Evolutionary conservation across 306 rosid genomes (phyloP), one percentile per base, ranked within the genome.

Genomic region (Prosopis cineraria): DNA sequence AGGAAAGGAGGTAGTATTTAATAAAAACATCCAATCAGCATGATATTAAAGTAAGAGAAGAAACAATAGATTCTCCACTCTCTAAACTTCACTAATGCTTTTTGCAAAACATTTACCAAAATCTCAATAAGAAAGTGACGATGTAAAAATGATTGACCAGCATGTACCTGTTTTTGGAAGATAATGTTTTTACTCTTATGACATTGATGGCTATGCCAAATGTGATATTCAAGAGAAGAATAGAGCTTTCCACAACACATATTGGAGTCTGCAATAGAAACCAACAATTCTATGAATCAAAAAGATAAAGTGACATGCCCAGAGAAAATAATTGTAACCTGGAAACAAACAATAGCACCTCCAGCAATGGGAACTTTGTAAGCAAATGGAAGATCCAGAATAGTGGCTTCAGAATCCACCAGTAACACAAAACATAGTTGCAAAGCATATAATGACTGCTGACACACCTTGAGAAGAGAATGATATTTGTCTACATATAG

Each of bases 351-450:
- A 73, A 68, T 25, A 55, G 74, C 80, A 92, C 97, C 97, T 88
- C 85, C 52, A 83, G 62, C 25, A 88, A 78, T 55, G 89, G 69
- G 80, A 81, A 87, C 37, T 72, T 80, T 8, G 84, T 81, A 47
- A 83, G 64, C 79, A 90, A 72, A 88, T 85, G 84, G 69, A 89
- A 69, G 70, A 80, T 68, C 39, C 84, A 88, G 73, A 88, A 75
- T 37, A 89, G 29, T 47, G 93, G 75, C 81, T 90, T 92, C 45
- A 85, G 62, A 70, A 92, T 87, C 98, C 98, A 95, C 97, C 97
- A 95, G 78, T 87, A 86, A 80, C 95, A 88, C 65, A 91, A 47
- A 68, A 85, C 73, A 55, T 40, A 56, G 77, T 81, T 85, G 83
- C 84, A 70, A 81, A 88, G 68, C 68, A 88, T 39, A 81, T 73